Evolutionary conservation across 495 filamentous ascomycete genomes (phyloP), one percentile per base, ranked within the genome.

Genomic region (Bathelium albidoporum): DNA sequence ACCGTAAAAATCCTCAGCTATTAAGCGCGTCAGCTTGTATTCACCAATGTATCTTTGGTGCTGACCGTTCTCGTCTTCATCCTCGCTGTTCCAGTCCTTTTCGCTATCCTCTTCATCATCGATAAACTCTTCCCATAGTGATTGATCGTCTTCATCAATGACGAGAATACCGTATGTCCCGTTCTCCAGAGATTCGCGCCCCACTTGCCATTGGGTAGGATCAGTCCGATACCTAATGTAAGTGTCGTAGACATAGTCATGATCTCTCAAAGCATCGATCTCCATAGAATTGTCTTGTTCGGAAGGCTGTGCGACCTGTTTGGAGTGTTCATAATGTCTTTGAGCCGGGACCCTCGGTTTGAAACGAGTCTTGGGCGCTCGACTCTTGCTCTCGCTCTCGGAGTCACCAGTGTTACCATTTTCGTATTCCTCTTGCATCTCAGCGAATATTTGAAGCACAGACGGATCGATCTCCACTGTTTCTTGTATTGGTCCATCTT

Each of bases 181-280:
- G 58, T 74, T 70, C 60, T 34, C 49, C n/a, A 18, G 16, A 9
- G 53, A 4, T 28, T 2, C 29, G 2, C 29, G 20, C 11, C 24
- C 64, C 5, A 3, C 44, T 18, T 34, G 18, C 16, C n/a, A 20
- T 26, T 61, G 41, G 18, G 53, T 36, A 31, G 32, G 55, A 7
- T 24, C 26, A 63, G 59, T 70, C 69, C 61, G 72, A 60, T 75
- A 72, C 60, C 80, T 80, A 22, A 87, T 76, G 67, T 85, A 88
- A 10, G 80, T 84, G 67, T 88, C 85, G 70, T 85, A 84, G 55
- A 86, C 82, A 69, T 82, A 88, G 52, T 83, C 81, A n/a, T 66
- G 73, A 11, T 85, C 83, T 39, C 72, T 75, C 18, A 79, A 75
- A 10, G 69, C 71, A 24, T 73, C 72, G 4, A 71, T 65, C 29